Evolutionary conservation across 257 asterid genomes (phyloP), one percentile per base, ranked within the genome.

Genomic region (Rubia yunnanensis): DNA sequence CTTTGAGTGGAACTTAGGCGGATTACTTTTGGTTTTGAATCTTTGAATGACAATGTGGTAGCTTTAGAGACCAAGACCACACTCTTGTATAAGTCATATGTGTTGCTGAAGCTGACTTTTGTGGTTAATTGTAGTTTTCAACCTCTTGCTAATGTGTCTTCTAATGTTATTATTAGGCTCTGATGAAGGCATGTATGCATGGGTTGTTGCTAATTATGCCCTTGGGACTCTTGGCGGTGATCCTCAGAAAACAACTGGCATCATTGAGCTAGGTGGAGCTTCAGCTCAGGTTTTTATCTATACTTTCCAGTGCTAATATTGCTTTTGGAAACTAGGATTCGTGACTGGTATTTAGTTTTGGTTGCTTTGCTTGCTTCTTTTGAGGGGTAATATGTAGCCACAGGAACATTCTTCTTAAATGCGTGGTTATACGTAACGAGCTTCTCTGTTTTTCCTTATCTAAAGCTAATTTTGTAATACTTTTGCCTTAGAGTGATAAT

Each of bases 261-360:
- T 94, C 72, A 85, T 94, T 79, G 97, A 94, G 78, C 99, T 94
- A 72, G 99, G 97, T 67, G 99, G 99, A 69, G 96, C 99, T 36
- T 94, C 99, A 71, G 95, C 92, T 65, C 99, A 94, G 99, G 97
- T 94, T 67, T 70, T 20, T 38, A 44, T 66, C 35, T 61, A 65
- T 26, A 28, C 64, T 63, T 52, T 31, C 68, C 26, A 34, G 32
- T 65, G 53, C 17, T 67, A 14, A 39, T 38, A 39, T 38, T 7
- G 15, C 52, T 34, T 34, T 24, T 22, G 18, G 15, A n/a, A 31
- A 23, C n/a, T 22, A 17, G 22, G 15, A 7, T 27, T 35, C 2
- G 36, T 35, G 20, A 28, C 56, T 27, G 55, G 10, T 30, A 4
- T 10, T 46, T n/a, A 10, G 26, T 36, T 41, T 31, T 34, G 30